Evolutionary conservation across 768 basidiomycete genomes (phyloP).

Genomic region (Neoboletus subvelutipes): DNA sequence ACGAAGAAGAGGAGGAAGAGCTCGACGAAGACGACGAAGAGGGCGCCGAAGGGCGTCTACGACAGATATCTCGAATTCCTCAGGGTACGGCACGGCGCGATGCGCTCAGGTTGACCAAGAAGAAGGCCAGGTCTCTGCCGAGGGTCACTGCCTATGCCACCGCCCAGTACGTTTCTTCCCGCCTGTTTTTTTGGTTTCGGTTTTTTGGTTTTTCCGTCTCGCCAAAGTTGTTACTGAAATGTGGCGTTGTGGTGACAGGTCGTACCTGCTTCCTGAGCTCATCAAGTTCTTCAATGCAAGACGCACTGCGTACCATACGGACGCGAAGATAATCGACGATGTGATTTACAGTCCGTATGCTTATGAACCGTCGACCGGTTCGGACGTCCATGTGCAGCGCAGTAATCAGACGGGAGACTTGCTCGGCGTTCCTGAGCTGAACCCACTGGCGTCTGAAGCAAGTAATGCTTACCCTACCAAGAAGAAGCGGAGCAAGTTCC

Average conservation of each 20-base stretch:
- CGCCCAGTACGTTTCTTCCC: slow-evolving; percentile 56
- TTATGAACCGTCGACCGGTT: slow-evolving; percentile 54
- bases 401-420: slow-evolving; percentile 60
- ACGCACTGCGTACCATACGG: slow-evolving; percentile 77
- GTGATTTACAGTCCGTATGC: slow-evolving; percentile 92
- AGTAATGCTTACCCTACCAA: slow-evolving; percentile 36
- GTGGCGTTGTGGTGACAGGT: slow-evolving; percentile 44
- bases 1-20: slow-evolving; percentile 56
- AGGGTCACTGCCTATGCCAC: slow-evolving; percentile 97
- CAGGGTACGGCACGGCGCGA: slow-evolving; percentile 92
- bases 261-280: slow-evolving; percentile 85
- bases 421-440: slow-evolving; percentile 74
- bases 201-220: no score
- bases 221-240: not conserved
- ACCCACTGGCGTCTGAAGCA: slow-evolving; percentile 25
- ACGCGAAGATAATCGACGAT: slow-evolving; percentile 87
- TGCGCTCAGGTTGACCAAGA: slow-evolving; percentile 87
- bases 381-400: slow-evolving; percentile 31
- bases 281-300: slow-evolving; percentile 89
- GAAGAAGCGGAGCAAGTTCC: slow-evolving; percentile 64
- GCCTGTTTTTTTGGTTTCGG: no score
- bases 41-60: slow-evolving; percentile 55
- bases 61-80: slow-evolving; percentile 88
- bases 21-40: slow-evolving; percentile 47
- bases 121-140: slow-evolving; percentile 88